A percentile compares a stretch with the other conserved stretches of the same genome.
phyloP scores from a whole-genome alignment of 345 rosid genomes.

The Citrus trifoliata region DNA sequence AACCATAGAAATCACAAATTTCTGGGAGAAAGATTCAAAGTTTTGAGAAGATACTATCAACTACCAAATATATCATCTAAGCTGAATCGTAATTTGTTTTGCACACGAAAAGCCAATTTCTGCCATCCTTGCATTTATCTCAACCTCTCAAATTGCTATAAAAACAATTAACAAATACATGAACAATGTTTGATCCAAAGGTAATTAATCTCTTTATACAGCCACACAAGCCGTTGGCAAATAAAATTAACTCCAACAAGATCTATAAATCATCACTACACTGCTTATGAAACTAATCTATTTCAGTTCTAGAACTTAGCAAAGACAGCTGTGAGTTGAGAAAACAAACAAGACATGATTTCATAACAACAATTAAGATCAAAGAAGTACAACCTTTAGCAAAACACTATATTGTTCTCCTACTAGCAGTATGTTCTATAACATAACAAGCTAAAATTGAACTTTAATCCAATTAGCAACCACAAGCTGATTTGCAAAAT shows the following conservation, averaged over 20 bases:
- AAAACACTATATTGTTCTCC: background rate
- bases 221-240: background rate
- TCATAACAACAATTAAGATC: background rate
- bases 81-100: background rate
- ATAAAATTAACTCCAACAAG: background rate
- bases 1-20: background rate
- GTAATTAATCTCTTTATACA: background rate
- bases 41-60: background rate
- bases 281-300: background rate
- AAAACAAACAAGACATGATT: background rate
- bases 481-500: background rate
- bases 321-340: background rate
- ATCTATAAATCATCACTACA: background rate
- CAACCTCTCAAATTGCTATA: background rate
- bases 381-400: background rate
- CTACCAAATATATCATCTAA: background rate
- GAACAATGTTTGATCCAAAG: background rate
- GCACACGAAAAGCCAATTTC: background rate
- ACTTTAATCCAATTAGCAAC: background rate
- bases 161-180: background rate
- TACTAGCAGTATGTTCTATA: background rate
- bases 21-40: background rate
- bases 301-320: background rate
- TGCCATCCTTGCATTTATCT: background rate
- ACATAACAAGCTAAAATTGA: background rate